Percentiles rank a stretch among this genome's conserved stretches.
Conservation (phyloP, 2,329 filamentous ascomycete genomes). For the Ceratocystis destructans region DNA sequence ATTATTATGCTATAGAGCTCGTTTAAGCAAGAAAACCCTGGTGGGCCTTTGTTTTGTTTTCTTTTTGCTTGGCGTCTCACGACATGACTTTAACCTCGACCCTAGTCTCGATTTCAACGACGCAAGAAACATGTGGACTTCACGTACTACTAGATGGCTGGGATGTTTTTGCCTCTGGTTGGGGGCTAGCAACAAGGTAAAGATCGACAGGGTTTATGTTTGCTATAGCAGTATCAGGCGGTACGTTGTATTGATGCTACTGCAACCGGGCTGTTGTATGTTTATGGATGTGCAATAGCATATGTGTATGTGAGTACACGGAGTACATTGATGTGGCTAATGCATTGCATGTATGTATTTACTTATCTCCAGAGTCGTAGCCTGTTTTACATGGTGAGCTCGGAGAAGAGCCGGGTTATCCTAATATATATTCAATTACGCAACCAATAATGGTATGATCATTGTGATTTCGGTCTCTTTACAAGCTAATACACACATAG, state of each 20-base stretch:
- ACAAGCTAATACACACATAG: too few relatives aligned
- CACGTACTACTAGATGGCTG: too few relatives aligned
- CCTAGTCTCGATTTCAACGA: too few relatives aligned
- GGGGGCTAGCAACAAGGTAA: too few relatives aligned
- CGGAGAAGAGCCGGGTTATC: neutral
- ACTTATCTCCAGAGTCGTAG: neutral
- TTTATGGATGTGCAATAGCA: neutral
- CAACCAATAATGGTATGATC: neutral
- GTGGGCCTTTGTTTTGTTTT: too few relatives aligned
- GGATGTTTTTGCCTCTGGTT: neutral
- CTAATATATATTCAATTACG: neutral
- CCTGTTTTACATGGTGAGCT: neutral
- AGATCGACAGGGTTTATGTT: neutral
- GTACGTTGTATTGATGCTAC: neutral
- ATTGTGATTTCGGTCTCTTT: neutral
- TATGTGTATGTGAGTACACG: too few relatives aligned
- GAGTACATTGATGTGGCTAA: neutral
- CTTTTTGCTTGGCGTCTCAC: too few relatives aligned
- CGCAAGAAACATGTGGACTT: too few relatives aligned
- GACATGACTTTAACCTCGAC: too few relatives aligned
- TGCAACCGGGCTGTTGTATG: neutral
- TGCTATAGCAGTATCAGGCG: neutral
- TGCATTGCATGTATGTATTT: neutral
- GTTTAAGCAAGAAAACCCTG: too few relatives aligned
- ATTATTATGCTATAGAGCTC: too few relatives aligned